Conservation (phyloP, 2,329 filamentous ascomycete species). For the Penicillium olsonii region DNA sequence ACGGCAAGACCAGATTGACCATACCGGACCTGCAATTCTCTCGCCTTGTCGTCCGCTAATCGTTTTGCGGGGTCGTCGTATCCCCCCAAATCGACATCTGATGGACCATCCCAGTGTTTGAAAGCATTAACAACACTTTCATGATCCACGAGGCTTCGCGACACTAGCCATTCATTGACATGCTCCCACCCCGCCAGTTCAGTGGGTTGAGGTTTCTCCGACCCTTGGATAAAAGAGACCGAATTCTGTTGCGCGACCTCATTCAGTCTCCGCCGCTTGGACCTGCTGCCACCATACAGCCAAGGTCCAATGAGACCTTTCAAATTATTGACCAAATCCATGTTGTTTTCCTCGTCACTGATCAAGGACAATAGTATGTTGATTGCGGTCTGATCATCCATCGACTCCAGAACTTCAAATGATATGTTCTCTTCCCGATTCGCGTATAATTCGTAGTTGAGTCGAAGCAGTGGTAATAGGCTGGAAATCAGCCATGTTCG, state of each 20-base stretch:
- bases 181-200: conserved; percentile 55
- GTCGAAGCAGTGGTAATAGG: conserved; percentile 59
- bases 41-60: conserved; percentile 45
- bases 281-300: conserved; percentile 59
- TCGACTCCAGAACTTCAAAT: conserved; percentile 54
- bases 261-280: conserved; percentile 56
- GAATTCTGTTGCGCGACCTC: conserved; percentile 29
- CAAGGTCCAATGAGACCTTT: conserved; percentile 63
- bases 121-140: conserved; percentile 53
- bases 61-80: conserved; percentile 47
- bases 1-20: conserved; percentile 61
- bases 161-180: conserved; percentile 61
- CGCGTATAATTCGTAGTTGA: conserved; percentile 65
- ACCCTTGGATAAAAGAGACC: conserved; percentile 27
- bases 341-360: conserved; percentile 33
- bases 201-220: conserved; percentile 19
- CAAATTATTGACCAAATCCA: conserved; percentile 55
- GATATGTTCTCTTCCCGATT: conserved; percentile 47
- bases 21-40: conserved; percentile 51
- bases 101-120: conserved; percentile 61
- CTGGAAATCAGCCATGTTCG: conserved; percentile 62
- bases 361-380: conserved; percentile 54
- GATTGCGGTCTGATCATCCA: conserved; percentile 54
- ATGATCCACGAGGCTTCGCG: conserved; percentile 54
- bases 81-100: conserved; percentile 60